phyloP scores from a whole-genome alignment of 2,329 filamentous ascomycete species.

The Venturia effusa region DNA sequence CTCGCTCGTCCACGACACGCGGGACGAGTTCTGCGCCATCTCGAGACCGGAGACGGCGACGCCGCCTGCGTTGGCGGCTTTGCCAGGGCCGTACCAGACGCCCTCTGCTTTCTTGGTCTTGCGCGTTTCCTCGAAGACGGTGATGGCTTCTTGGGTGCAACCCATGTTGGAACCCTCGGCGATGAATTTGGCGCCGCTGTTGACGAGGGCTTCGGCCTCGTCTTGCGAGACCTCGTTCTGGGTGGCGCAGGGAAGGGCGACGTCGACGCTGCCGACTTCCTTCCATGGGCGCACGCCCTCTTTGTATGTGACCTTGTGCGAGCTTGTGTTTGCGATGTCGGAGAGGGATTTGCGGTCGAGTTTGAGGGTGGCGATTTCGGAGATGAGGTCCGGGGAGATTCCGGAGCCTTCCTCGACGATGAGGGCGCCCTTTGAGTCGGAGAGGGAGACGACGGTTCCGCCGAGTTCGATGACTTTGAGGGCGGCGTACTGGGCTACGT shows the following conservation, averaged over 20 bases:
- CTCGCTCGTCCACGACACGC: constrained; percentile 75
- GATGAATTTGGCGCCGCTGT: constrained; percentile 68
- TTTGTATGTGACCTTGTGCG: constrained; percentile 68
- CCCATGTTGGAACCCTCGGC: constrained; percentile 99
- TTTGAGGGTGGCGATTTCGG: constrained; percentile 75
- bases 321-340: constrained; percentile 48
- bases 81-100: constrained; percentile 90
- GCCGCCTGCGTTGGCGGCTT: constrained; percentile 95
- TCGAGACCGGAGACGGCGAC: constrained; percentile 95
- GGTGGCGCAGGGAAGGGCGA: constrained; percentile 85
- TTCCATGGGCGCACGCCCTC: constrained; percentile 82
- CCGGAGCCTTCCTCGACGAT: constrained; percentile 59
- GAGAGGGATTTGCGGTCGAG: constrained; percentile 74
- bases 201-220: constrained; percentile 75
- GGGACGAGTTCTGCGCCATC: constrained; percentile 96
- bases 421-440: constrained; percentile 79
- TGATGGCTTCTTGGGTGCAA: constrained; percentile 90
- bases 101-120: constrained; percentile 56
- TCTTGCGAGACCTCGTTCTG: constrained; percentile 95
- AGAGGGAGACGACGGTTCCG: constrained; percentile 82
- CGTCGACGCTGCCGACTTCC: constrained; percentile 79
- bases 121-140: constrained; percentile 75
- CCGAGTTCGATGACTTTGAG: constrained; percentile 96
- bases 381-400: constrained; percentile 71
- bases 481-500: constrained; percentile 95